Evolutionary conservation across 164 flowering plant genomes (phyloP), one percentile per base, ranked within the genome.

Genomic region (Sextonia rubra): DNA sequence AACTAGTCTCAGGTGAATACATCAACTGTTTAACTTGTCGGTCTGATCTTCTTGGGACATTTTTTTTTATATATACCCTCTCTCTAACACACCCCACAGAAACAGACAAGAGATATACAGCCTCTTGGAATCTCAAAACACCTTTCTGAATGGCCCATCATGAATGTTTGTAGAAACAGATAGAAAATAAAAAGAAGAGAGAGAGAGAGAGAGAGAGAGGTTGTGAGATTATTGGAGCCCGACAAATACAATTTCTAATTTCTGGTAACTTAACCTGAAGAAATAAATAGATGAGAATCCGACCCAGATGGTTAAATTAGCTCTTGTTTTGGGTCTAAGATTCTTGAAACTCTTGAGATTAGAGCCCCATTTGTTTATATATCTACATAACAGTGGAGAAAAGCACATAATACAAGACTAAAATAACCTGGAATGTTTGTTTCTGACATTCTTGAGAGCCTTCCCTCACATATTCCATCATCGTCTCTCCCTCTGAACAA

Each of bases 221-320:
- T 5, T 61, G 12, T 24, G 27, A 61, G 64, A 61, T 22, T 7
- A 20, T 64, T 15, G 22, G 67, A 29, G 37, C 20, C 2, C 12
- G 29, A 26, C 58, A 52, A 52, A 52, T 52, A 18, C 27, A 64
- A 0, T 4, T 29, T 64, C 20, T 64, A 64, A 64, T 26, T 27
- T 25, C 67, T 27, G 22, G 44, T 44, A 18, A 29, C 14, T 20
- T 4, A 18, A 64, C 27, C 67, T 12, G n/a, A 64, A 64, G 24
- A 29, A 64, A 47, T 71, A 47, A 66, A 44, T 47, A 27, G 20
- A 24, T 15, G 55, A 61, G 63, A 71, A 27, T 66, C 56, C 48
- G 60, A 48, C 64, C 69, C 63, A 69, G 56, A 77, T 68, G 73
- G 37, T 73, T 73, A 64, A 64, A 72, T 72, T 64, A 26, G 44